Evolutionary conservation across 345 rosid species (phyloP).

Genomic region (rapeseed (Brassica napus)): Da-Ae NC_063441.1:23079001-23079500

Average conservation of each 20-base stretch:
- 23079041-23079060: background rate
- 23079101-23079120: conserved; percentile 40
- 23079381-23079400: conserved; percentile 94
- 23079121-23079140: conserved; percentile 47
- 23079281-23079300: conserved; percentile 42
- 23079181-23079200: conserved; percentile 98
- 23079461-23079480: conserved; percentile 68
- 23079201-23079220: conserved; percentile 98
- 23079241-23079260: conserved; percentile 86
- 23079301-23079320: conserved; percentile 35
- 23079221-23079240: conserved; percentile 92
- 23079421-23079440: conserved; percentile 63
- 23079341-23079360: conserved; percentile 37
- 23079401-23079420: conserved; percentile 65
- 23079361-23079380: conserved; percentile 55
- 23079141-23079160: conserved; percentile 92
- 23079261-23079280: conserved; percentile 86
- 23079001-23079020: background rate
- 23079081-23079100: conserved; percentile 25
- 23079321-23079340: conserved; percentile 18
- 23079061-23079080: conserved; percentile 5
- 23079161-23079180: conserved; percentile 95
- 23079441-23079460: conserved; percentile 65
- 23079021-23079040: background rate
- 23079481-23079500: conserved; percentile 56